phyloP scores from a whole-genome alignment of 225 moss, liverwort and hornwort genomes.

The Sphagnum tenellum region DNA sequence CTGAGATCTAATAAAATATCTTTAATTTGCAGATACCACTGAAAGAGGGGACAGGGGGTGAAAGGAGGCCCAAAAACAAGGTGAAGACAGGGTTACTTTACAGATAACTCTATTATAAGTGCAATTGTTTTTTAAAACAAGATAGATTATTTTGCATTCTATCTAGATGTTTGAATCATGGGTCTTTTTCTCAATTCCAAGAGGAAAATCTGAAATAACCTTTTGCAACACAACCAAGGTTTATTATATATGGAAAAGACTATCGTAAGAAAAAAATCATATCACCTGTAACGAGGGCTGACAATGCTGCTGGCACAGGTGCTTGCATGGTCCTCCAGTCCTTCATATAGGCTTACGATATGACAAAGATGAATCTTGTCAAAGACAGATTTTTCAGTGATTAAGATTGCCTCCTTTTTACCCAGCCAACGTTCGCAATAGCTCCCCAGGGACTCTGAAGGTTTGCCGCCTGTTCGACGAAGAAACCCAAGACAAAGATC shows the following conservation, averaged over 20 bases:
- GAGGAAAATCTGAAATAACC: no score
- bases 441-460: conserved; percentile 21
- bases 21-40: no score
- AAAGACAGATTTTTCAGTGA: conserved; percentile 34
- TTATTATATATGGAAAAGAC: background rate
- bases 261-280: background rate
- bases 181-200: no score
- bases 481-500: conserved; percentile 45
- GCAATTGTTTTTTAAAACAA: background rate
- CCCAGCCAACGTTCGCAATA: conserved; percentile 51
- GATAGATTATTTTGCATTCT: background rate
- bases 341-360: conserved; percentile 52
- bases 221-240: background rate
- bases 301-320: conserved; percentile 28
- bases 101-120: background rate
- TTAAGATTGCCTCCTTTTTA: conserved; percentile 21
- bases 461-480: conserved; percentile 38
- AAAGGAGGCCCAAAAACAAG: no score
- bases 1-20: no score
- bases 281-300: conserved; percentile 37
- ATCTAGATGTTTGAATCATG: no score
- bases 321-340: conserved; percentile 47
- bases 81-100: background rate
- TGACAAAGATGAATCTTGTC: conserved; percentile 39
- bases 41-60: no score